Conservation (phyloP, 2,329 filamentous ascomycete species). For the Exophiala oligosperma region DNA sequence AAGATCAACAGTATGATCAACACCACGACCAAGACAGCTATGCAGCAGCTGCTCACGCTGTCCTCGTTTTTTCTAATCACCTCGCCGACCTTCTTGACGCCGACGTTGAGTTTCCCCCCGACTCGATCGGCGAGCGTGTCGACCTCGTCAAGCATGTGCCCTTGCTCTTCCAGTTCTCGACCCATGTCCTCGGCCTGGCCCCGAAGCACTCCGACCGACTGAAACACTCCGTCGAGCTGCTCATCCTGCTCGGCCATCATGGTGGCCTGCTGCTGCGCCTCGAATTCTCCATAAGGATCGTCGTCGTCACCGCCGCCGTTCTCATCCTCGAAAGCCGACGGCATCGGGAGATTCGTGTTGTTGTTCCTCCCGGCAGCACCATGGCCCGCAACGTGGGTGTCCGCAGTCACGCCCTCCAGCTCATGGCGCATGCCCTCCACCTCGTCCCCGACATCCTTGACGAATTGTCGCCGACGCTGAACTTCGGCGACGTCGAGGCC, state of each 20-base stretch:
- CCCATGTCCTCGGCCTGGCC: conserved; percentile 96
- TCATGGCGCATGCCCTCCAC: conserved; percentile 87
- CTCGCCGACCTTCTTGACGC: conserved; percentile 80
- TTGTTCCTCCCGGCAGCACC: conserved; percentile 31
- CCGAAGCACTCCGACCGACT: conserved; percentile 86
- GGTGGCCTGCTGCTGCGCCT: conserved; percentile 85
- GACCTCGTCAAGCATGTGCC: conserved; percentile 80
- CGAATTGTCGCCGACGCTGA: conserved; percentile 73
- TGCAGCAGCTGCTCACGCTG: conserved; percentile 21
- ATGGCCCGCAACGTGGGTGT: conserved; percentile 33
- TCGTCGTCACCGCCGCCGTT: conserved; percentile 53
- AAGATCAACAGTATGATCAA: conserved; percentile 78
- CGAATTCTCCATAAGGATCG: conserved; percentile 75
- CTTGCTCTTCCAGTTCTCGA: conserved; percentile 91
- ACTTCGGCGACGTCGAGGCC: conserved; percentile 84
- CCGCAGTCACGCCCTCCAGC: conserved; percentile 57
- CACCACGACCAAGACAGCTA: conserved; percentile 29
- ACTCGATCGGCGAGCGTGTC: conserved; percentile 85
- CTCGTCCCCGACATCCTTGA: conserved; percentile 86
- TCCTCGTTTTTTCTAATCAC: conserved; percentile 92
- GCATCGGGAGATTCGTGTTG: conserved; percentile 23
- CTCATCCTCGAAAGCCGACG: conserved; percentile 20
- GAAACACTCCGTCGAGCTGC: conserved; percentile 87
- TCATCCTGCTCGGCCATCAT: conserved; percentile 95
- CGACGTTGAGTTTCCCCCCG: conserved; percentile 78